Evolutionary conservation across 805 yeast species (phyloP).

Genomic region (Yarrowia bubula): DNA sequence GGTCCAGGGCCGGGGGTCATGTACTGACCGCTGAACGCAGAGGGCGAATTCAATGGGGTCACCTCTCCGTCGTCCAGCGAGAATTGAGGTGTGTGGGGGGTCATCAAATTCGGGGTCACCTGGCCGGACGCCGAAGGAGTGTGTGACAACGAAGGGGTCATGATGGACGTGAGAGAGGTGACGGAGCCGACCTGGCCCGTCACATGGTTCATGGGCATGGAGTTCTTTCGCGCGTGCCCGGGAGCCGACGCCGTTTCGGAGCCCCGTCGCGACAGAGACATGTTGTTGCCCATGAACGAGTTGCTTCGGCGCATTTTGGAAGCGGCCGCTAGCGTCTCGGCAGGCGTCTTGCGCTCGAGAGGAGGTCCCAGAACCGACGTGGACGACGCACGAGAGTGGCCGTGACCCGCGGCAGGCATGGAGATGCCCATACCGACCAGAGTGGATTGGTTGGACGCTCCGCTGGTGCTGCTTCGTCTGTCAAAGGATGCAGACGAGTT

Average conservation of each 20-base stretch:
- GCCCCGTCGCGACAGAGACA: constrained; percentile 24
- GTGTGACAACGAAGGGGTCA: constrained; percentile 15
- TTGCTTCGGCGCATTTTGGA: constrained; percentile 24
- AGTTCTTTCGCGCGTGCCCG: constrained; percentile 19
- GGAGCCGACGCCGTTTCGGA: constrained; percentile 19
- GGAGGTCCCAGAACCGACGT: constrained; percentile 21
- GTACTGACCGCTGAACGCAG: constrained; percentile 13
- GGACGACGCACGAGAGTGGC: constrained; percentile 2
- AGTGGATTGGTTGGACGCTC: not conserved
- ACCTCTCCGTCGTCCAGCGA: constrained; percentile 26
- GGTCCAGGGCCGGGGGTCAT: constrained; percentile 19
- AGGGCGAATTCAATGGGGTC: constrained; percentile 21
- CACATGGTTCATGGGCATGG: constrained; percentile 23
- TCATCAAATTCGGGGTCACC: constrained; percentile 17
- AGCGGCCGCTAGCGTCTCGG: constrained; percentile 25
- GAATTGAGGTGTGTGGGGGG: constrained; percentile 25
- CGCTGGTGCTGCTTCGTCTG: not conserved
- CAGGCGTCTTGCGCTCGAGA: constrained; percentile 26
- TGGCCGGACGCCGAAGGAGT: constrained; percentile 15
- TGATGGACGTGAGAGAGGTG: constrained; percentile 20
- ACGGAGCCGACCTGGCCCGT: constrained; percentile 24
- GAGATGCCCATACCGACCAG: constrained; percentile 22
- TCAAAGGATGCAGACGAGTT: constrained; percentile 24
- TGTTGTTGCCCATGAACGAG: constrained; percentile 20
- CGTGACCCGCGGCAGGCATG: not conserved